Evolutionary conservation across 306 rosid genomes (phyloP).

Genomic region (Castanospermum australe): DNA sequence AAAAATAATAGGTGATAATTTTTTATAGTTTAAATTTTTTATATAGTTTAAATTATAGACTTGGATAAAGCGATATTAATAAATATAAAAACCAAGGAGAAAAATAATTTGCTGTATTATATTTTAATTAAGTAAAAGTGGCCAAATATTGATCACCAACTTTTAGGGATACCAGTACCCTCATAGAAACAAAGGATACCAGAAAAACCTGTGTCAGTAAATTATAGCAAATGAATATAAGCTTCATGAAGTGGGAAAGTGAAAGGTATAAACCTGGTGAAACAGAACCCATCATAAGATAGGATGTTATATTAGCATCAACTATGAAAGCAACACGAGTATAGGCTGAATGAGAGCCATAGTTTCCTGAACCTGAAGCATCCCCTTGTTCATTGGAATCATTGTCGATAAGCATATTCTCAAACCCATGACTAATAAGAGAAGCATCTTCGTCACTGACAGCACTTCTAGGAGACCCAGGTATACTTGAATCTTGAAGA

Average conservation of each 20-base stretch:
- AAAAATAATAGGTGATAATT: too few relatives aligned
- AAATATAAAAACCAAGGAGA: too few relatives aligned
- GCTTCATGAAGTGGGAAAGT: constrained; percentile 8
- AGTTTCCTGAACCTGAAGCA: constrained; percentile 55
- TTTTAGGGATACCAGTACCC: too few relatives aligned
- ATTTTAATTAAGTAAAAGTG: too few relatives aligned
- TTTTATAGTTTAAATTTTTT: too few relatives aligned
- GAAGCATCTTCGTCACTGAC: constrained; percentile 71
- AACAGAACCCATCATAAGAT: constrained; percentile 99
- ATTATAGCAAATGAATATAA: not conserved
- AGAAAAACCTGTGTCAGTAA: too few relatives aligned
- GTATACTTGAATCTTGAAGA: constrained; percentile 68
- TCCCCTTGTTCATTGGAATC: constrained; percentile 66
- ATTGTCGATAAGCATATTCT: constrained; percentile 56
- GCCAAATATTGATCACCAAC: too few relatives aligned
- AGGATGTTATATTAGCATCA: constrained; percentile 97
- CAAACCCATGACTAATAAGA: constrained; percentile 53
- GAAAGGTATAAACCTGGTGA: constrained; percentile 80
- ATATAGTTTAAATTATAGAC: too few relatives aligned
- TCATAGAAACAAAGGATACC: too few relatives aligned
- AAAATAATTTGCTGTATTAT: too few relatives aligned
- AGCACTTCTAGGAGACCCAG: constrained; percentile 70
- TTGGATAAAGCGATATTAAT: too few relatives aligned
- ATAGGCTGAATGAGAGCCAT: constrained; percentile 53
- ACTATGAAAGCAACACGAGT: constrained; percentile 94